Base-by-base conservation (phyloP, 2,329 filamentous ascomycete genomes). In the Aspergillus terreus region DNA sequence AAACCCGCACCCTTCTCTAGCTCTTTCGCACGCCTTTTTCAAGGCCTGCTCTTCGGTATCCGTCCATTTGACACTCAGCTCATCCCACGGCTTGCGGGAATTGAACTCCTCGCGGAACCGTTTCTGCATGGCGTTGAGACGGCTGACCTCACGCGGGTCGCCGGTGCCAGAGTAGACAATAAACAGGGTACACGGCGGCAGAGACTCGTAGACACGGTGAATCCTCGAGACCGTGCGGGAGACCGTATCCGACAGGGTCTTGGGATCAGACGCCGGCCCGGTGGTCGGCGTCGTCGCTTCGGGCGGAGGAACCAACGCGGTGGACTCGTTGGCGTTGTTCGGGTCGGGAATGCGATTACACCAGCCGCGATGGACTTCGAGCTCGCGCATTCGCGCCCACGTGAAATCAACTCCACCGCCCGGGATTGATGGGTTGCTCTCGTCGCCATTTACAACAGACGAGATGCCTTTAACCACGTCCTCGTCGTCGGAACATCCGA, bases 151-250 rank as follows among this genome's bases (percentile, higher is more conserved):
- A 27, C 80, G 72, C 21, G 83, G 82, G 60, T 86, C 82, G 27
- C 81, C 81, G 2, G 81, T 83, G n/a, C 83, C 83, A 51, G 78
- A 82, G 65, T 85, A 86, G 27, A 86, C 78, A 25, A 86, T 75
- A 49, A 86, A 77, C 9, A 83, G 76, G 1, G 82, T 85, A 60
- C 80, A 82, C 5, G 76, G 72, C 12, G 83, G 82, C 27, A 86
- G 69, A 6, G 76, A 72, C 2, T 81, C 75, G 63, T 80, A 83
- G 50, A 86, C 75, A 10, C 70, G 69, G 19, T 68, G 63, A 52
- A 86, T 80, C 48, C 76, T 68, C 11, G 71, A 63, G 35, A 82
- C 73, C 0, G 81, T 84, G 25, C 71, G 71, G 6, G 74, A 61
- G 1, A 84, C 76, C 2, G 76, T 71, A 2, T 69, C 66, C 11